phyloP scores from a whole-genome alignment of 1,284 basidiomycete species.

The Sphagnurus paluster region DNA sequence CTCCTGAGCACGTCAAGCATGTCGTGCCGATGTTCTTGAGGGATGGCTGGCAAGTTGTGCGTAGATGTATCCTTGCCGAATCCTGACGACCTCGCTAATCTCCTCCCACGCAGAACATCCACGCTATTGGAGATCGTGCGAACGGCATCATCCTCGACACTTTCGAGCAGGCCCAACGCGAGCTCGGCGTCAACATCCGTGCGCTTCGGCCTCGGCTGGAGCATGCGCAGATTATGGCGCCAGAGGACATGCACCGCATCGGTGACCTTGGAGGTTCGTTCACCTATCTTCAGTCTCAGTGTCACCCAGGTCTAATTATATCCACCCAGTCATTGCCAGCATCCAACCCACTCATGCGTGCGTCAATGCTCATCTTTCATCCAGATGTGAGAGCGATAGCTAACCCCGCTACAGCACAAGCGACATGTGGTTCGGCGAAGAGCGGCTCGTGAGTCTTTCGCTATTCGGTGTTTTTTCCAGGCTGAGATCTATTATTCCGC shows the following conservation, averaged over 20 bases:
- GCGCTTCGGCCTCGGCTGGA: constrained; percentile 78
- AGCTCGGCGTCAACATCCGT: constrained; percentile 33
- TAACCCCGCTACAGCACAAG: no score
- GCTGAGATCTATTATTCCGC: constrained; percentile 1
- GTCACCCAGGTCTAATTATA: not conserved
- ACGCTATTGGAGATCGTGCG: constrained; percentile 89
- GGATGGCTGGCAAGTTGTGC: constrained; percentile 69
- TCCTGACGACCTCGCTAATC: not conserved
- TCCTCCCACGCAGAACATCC: constrained; percentile 76
- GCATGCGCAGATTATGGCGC: constrained; percentile 84
- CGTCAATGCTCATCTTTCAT: constrained; percentile 44
- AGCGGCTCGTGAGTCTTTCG: constrained; percentile 53
- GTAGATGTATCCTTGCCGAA: constrained; percentile 26
- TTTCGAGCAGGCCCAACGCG: constrained; percentile 54
- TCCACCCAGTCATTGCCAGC: constrained; percentile 87
- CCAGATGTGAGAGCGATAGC: no score
- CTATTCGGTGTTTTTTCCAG: not conserved
- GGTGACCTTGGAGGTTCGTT: constrained; percentile 70
- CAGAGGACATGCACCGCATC: constrained; percentile 65
- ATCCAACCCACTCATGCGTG: constrained; percentile 93
- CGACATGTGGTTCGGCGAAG: constrained; percentile 90
- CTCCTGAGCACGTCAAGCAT: constrained; percentile 49
- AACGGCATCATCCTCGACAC: constrained; percentile 81
- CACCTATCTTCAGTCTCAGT: constrained; percentile 5
- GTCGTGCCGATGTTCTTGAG: constrained; percentile 63